phyloP scores from a whole-genome alignment of 2,329 filamentous ascomycete genomes.

The Lizonia empirigonia region DNA sequence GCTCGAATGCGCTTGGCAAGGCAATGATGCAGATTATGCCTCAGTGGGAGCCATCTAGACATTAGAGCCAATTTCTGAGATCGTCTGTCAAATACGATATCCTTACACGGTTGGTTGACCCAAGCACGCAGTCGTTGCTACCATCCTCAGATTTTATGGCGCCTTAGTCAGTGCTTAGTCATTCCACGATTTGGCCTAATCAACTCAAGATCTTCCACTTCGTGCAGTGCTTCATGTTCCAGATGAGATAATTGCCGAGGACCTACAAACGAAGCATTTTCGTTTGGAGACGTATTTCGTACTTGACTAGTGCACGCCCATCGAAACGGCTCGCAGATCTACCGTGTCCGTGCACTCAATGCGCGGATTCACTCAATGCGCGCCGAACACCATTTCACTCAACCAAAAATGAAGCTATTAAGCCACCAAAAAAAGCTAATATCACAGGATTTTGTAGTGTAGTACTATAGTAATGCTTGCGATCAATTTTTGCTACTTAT shows the following conservation, averaged over 20 bases:
- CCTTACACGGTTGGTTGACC: neutral
- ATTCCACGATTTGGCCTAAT: neutral
- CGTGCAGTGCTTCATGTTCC: neutral
- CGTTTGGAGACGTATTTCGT: neutral
- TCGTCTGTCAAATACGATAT: neutral
- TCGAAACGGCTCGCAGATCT: neutral
- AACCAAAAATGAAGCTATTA: too few relatives aligned
- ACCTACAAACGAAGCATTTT: neutral
- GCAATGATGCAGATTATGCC: neutral
- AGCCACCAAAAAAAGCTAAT: too few relatives aligned
- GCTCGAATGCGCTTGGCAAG: neutral
- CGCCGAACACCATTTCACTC: too few relatives aligned
- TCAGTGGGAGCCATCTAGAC: neutral
- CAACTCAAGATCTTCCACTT: neutral
- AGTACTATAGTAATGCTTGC: too few relatives aligned
- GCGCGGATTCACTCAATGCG: too few relatives aligned
- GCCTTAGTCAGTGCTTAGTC: constrained; percentile 1
- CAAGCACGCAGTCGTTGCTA: neutral
- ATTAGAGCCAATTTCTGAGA: neutral
- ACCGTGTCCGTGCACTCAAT: too few relatives aligned
- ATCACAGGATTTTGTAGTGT: too few relatives aligned
- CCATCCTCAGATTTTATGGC: neutral
- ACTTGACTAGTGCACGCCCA: neutral
- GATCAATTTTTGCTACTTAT: too few relatives aligned
- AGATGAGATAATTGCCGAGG: neutral